phyloP scores from a whole-genome alignment of 2,329 filamentous ascomycete genomes.

The Phaeosphaeria sp. region DNA sequence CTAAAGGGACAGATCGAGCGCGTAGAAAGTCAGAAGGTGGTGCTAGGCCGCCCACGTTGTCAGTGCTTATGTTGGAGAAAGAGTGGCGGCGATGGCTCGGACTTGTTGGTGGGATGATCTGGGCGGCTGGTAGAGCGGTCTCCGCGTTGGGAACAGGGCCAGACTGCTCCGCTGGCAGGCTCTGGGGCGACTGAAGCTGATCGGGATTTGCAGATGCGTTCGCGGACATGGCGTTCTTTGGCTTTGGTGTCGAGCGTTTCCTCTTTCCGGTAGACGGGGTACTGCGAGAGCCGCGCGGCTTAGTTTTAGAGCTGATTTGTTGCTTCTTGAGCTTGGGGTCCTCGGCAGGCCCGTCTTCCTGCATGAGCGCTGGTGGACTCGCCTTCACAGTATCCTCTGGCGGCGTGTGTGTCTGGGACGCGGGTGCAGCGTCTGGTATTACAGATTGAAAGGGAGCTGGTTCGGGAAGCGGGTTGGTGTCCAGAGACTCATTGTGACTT shows the following conservation, averaged over 20 bases:
- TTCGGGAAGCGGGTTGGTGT: constrained; percentile 22
- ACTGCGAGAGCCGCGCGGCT: constrained; percentile 50
- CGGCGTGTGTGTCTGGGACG: constrained; percentile 50
- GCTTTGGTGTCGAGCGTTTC: constrained; percentile 48
- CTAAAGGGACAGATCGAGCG: constrained; percentile 43
- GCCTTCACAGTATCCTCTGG: constrained; percentile 41
- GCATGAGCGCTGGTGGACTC: constrained; percentile 16
- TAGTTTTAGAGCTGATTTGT: constrained; percentile 56
- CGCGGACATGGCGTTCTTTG: constrained; percentile 31
- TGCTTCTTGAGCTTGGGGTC: constrained; percentile 45
- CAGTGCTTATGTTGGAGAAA: constrained; percentile 26
- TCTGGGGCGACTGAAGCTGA: constrained; percentile 44
- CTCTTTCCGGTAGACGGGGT: constrained; percentile 47
- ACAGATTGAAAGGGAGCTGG: constrained; percentile 14
- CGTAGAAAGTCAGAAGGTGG: constrained; percentile 17
- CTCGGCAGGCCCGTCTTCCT: constrained; percentile 22
- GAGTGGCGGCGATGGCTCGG: constrained; percentile 39
- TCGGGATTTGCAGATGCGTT: constrained; percentile 25
- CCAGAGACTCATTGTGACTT: constrained; percentile 13
- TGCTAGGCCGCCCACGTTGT: constrained; percentile 7
- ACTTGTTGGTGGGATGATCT: constrained; percentile 9
- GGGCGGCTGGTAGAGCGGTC: background rate
- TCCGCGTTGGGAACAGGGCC: constrained; percentile 12
- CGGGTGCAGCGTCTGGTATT: constrained; percentile 14
- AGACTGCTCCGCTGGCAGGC: constrained; percentile 35